Evolutionary conservation across 2,329 filamentous ascomycete species (phyloP), one percentile per base, ranked within the genome.

Genomic region (Ilyonectria destructans): DNA sequence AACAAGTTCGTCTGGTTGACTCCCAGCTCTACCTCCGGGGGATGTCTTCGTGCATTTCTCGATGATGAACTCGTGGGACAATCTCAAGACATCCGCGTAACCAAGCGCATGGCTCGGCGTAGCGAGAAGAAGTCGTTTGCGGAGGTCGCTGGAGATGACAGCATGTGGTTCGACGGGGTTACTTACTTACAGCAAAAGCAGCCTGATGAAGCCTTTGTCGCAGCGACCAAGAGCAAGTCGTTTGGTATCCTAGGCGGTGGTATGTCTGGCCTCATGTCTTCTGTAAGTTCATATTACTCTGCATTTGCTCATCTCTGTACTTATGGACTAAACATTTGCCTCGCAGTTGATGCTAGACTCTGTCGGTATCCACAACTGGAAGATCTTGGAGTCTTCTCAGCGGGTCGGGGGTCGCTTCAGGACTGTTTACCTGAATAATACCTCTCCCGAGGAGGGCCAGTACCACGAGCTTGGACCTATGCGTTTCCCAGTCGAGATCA

Each of bases 281-380:
- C 26, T 26, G 26, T 26, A 26, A 26, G 26, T 26, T 26, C 26
- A 6, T 26, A 6, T 26, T 26, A 1, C 26, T 26, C 26, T 6
- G 26, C 46, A 19, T 2, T 19, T 26, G 58, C 49, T 21, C n/a
- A 21, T 29, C 4, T 29, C 3, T 43, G 26, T 4, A 26, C 26
- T 26, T 5, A 6, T 26, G 5, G 26, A 26, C 26, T 26, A 26
- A 26, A 5, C 26, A 4, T 26, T 26, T 1, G 4, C 26, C 26
- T 26, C 26, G 8, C 59, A 76, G 60, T 71, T 83, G 12, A 77
- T 85, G 15, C 81, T 85, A 3, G 80, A 83, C 26, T 83, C 82
- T 7, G 81, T 84, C 3, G 82, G 83, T 1, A 78, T 85, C 15
- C 80, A 81, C 15, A 81, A 85, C 58, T 83, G 83, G 83, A 81